Percentiles rank a stretch among this genome's conserved stretches.
Evolutionary conservation across 331 rosid species (phyloP).

Genomic region (Prunus yedoensis): DNA sequence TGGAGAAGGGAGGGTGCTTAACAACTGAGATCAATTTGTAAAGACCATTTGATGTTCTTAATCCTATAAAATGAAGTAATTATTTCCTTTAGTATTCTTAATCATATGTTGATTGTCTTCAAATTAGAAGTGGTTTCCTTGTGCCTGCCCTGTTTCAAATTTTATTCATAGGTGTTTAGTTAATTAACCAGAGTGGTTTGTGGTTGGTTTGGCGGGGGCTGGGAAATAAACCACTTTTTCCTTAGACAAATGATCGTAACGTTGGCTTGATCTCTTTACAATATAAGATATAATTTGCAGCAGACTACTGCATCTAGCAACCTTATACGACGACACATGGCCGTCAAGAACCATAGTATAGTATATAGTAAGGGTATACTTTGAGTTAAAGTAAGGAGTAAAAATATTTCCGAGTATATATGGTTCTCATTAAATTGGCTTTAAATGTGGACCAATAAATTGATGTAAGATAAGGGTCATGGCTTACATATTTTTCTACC

Average conservation of each 20-base stretch:
- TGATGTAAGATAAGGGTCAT: neutral
- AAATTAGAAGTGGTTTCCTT: no score
- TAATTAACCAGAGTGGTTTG: slow-evolving; percentile 6
- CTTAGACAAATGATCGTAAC: neutral
- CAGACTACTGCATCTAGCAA: neutral
- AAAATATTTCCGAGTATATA: no score
- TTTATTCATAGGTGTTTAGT: neutral
- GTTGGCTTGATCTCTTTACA: neutral
- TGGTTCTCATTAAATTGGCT: no score
- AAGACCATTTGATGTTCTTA: slow-evolving; percentile 12
- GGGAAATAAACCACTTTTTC: neutral
- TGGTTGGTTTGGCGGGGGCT: neutral
- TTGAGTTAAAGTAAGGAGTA: no score
- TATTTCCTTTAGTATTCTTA: no score
- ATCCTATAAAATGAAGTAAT: neutral
- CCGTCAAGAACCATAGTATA: neutral
- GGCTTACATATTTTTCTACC: neutral
- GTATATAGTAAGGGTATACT: neutral
- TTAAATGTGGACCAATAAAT: neutral
- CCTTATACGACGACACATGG: neutral
- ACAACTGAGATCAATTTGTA: neutral
- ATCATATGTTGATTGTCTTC: no score
- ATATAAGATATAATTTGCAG: neutral
- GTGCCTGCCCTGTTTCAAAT: no score
- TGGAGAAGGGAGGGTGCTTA: neutral